phyloP scores from a whole-genome alignment of 768 basidiomycete genomes.

The Pleurotus tuoliensis region DNA sequence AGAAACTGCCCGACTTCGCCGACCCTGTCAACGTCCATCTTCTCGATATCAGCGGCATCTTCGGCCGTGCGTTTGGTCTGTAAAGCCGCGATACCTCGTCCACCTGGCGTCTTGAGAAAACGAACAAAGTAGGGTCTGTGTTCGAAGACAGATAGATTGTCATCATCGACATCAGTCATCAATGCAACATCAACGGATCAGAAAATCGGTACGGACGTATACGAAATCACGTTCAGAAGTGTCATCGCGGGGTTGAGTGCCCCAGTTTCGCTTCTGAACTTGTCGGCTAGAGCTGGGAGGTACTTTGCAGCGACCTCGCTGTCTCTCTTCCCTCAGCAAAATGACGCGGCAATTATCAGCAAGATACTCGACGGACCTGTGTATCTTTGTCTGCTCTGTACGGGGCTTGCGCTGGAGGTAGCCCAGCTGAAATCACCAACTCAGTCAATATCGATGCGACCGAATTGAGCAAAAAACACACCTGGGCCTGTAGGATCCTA shows the following conservation, averaged over 20 bases:
- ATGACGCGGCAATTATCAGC: not conserved
- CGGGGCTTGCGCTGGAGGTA: conserved; percentile 1
- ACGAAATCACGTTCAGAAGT: conserved; percentile 29
- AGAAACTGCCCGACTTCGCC: conserved; percentile 36
- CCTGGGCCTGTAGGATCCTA: conserved; percentile 19
- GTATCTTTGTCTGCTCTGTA: conserved; percentile 14
- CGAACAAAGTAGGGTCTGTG: conserved; percentile 38
- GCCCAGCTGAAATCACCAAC: conserved; percentile 21
- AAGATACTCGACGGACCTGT: conserved; percentile 12
- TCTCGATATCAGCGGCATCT: conserved; percentile 12
- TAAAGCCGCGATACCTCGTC: conserved; percentile 27
- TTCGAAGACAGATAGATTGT: not conserved
- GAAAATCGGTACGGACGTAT: conserved; percentile 24
- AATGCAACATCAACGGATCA: not conserved
- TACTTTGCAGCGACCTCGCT: conserved; percentile 36
- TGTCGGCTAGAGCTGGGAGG: conserved; percentile 27
- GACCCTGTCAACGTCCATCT: conserved; percentile 22
- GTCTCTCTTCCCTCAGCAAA: not conserved
- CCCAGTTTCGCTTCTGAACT: conserved; percentile 21
- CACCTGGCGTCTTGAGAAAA: conserved; percentile 26
- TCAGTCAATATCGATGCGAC: too few species aligned
- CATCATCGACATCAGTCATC: not conserved
- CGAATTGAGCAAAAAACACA: not conserved
- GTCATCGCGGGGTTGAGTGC: conserved; percentile 20
- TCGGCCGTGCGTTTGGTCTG: conserved; percentile 33